phyloP scores from a whole-genome alignment of 2,329 filamentous ascomycete species.

The Neonectria ditissima region DNA sequence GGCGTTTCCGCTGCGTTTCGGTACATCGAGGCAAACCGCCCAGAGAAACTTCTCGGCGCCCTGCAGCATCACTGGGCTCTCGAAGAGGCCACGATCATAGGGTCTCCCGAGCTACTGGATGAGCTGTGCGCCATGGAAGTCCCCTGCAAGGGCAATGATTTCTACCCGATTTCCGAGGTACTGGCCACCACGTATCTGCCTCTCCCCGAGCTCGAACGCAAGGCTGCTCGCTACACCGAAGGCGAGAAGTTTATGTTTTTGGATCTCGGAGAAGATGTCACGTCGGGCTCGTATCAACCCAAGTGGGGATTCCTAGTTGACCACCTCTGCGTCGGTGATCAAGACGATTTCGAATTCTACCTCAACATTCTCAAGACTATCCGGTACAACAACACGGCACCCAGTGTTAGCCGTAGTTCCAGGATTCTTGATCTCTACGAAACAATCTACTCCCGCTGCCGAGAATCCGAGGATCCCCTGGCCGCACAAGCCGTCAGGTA shows the following conservation, averaged over 20 bases:
- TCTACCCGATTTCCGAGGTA: background rate
- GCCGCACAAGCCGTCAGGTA: conserved; percentile 24
- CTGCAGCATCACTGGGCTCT: conserved; percentile 26
- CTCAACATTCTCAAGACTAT: conserved; percentile 29
- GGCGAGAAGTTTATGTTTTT: conserved; percentile 31
- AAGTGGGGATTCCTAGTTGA: conserved; percentile 41
- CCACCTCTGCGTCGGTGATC: conserved; percentile 27
- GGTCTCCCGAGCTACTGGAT: conserved; percentile 9
- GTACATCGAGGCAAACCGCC: conserved; percentile 26
- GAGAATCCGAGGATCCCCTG: conserved; percentile 24
- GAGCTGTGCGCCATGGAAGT: conserved; percentile 28
- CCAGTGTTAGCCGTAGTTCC: conserved; percentile 14
- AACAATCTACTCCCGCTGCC: conserved; percentile 31
- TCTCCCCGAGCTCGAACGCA: conserved; percentile 32
- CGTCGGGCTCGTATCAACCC: conserved; percentile 9
- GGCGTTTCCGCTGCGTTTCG: conserved; percentile 20
- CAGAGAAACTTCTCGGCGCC: conserved; percentile 14
- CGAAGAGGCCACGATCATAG: background rate
- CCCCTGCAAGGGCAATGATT: conserved; percentile 20
- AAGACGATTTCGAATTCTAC: conserved; percentile 37
- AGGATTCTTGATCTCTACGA: conserved; percentile 37
- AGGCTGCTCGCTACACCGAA: conserved; percentile 32
- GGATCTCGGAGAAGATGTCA: conserved; percentile 29
- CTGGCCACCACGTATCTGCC: conserved; percentile 31
- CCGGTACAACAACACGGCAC: conserved; percentile 6